Evolutionary conservation across 2,329 filamentous ascomycete species (phyloP).

Genomic region (Endoconidiophora polonica): DNA sequence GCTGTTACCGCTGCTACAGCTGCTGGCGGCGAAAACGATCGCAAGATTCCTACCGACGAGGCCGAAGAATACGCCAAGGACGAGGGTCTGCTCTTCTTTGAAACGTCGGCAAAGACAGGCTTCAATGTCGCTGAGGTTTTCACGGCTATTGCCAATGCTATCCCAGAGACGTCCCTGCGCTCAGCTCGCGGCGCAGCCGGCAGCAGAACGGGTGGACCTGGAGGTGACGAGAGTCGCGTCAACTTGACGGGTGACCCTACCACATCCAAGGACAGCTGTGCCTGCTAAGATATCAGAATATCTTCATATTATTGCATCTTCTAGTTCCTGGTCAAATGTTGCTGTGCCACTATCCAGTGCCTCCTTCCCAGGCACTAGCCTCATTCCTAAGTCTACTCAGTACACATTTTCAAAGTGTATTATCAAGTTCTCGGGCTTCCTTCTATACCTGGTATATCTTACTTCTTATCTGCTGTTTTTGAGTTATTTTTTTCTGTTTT

Average conservation of each 20-base stretch:
- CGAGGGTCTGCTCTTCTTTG: conserved; percentile 86
- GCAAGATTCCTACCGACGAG: conserved; percentile 82
- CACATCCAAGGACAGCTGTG: conserved; percentile 78
- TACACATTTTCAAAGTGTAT: no score
- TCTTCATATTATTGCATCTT: neutral
- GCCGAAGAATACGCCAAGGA: conserved; percentile 89
- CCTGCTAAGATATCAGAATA: conserved; percentile 40
- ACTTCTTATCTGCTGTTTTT: neutral
- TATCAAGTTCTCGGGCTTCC: neutral
- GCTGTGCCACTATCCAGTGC: no score
- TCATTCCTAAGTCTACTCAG: no score
- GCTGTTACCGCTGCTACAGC: conserved; percentile 25
- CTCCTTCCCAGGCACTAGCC: no score
- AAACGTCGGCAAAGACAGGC: conserved; percentile 94
- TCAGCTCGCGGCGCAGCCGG: conserved; percentile 60
- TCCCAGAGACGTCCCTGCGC: conserved; percentile 93
- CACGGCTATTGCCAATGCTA: conserved; percentile 93
- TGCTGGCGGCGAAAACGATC: conserved; percentile 50
- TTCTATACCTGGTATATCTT: neutral
- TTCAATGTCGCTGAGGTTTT: conserved; percentile 92
- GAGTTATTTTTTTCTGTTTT: neutral
- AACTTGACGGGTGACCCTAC: conserved; percentile 60
- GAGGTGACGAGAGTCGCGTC: conserved; percentile 56
- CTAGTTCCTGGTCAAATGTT: no score
- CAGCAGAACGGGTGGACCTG: conserved; percentile 32